phyloP scores from a whole-genome alignment of 73 alveolate genomes.

The Stentor coeruleus region DNA sequence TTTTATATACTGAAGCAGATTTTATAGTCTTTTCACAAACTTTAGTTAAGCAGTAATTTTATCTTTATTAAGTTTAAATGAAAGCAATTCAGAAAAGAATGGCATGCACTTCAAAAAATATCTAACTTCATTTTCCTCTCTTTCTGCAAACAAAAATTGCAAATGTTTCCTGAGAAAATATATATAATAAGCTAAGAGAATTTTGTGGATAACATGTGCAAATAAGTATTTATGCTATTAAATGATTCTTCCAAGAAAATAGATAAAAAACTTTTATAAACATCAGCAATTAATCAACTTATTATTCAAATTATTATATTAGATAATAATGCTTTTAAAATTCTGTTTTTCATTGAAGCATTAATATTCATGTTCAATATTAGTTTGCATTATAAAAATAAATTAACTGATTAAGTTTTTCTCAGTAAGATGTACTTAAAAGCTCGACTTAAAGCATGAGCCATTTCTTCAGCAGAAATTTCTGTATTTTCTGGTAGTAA shows the following conservation, averaged over 20 bases:
- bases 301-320: too few relatives aligned
- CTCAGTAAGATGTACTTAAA: too few relatives aligned
- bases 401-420: too few relatives aligned
- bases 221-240: constrained; percentile 25
- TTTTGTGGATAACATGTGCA: constrained; percentile 18
- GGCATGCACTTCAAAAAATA: background rate
- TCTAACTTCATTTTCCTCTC: constrained; percentile 6
- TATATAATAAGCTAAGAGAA: constrained; percentile 6
- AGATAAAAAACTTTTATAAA: background rate
- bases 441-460: too few relatives aligned
- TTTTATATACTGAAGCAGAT: constrained; percentile 28
- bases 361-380: too few relatives aligned
- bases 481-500: too few relatives aligned
- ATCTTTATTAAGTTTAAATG: background rate
- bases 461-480: too few relatives aligned
- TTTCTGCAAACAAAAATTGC: background rate
- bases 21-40: constrained; percentile 14
- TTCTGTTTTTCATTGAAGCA: too few relatives aligned
- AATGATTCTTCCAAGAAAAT: constrained; percentile 29
- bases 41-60: constrained; percentile 12
- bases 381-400: too few relatives aligned
- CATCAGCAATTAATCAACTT: too few relatives aligned
- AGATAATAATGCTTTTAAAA: too few relatives aligned
- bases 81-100: constrained; percentile 7
- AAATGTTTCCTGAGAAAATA: background rate